Conservation (phyloP, 2,329 filamentous ascomycete species). For the Exophiala calicioides region DNA sequence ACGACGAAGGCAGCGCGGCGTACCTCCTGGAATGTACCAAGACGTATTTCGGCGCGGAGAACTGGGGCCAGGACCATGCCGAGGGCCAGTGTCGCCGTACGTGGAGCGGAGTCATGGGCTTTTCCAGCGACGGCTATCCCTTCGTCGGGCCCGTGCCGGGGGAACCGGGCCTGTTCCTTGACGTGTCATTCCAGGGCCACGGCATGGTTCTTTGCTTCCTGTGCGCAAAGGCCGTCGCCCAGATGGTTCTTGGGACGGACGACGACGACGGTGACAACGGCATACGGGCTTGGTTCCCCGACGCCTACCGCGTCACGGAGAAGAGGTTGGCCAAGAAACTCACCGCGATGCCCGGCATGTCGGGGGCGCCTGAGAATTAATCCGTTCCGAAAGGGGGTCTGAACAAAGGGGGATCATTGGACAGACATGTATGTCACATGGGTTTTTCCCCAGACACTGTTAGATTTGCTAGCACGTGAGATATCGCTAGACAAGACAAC, state of each 20-base stretch:
- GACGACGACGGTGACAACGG: slow-evolving; percentile 6
- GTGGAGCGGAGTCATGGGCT: slow-evolving; percentile 62
- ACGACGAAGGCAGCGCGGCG: slow-evolving; percentile 31
- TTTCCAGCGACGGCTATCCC: slow-evolving; percentile 55
- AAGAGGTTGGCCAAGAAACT: slow-evolving; percentile 27
- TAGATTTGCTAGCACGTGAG: no score
- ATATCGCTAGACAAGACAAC: no score
- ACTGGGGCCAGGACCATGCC: slow-evolving; percentile 46
- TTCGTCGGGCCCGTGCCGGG: slow-evolving; percentile 52
- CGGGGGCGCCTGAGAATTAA: slow-evolving; percentile 12
- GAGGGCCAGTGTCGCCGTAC: slow-evolving; percentile 49
- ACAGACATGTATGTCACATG: no score
- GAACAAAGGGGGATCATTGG: no score
- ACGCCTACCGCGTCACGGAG: slow-evolving; percentile 21
- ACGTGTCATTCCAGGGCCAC: slow-evolving; percentile 28
- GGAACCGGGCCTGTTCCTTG: slow-evolving; percentile 33
- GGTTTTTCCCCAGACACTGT: no score
- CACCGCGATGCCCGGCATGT: slow-evolving; percentile 9
- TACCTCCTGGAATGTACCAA: slow-evolving; percentile 33
- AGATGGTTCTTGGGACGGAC: slow-evolving; percentile 22
- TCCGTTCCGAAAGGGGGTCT: no score
- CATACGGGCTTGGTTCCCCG: slow-evolving; percentile 26
- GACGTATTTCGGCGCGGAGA: slow-evolving; percentile 35
- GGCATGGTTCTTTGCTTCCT: slow-evolving; percentile 30
- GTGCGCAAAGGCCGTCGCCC: slow-evolving; percentile 23